Evolutionary conservation across 2,329 filamentous ascomycete genomes (phyloP).

Genomic region (Metarhizium sp.): DNA sequence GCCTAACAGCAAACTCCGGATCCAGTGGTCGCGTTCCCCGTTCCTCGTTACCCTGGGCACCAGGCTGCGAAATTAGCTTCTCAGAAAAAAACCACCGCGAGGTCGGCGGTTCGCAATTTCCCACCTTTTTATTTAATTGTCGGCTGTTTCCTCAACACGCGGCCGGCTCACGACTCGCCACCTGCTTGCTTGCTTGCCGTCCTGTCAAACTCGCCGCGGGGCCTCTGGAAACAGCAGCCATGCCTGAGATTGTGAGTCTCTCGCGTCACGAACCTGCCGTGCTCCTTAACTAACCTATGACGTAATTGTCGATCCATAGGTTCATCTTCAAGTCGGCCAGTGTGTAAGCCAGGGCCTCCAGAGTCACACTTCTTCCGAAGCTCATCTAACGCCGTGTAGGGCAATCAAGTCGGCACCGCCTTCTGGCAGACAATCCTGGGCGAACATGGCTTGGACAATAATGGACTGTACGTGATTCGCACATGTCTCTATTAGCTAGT

Average conservation of each 20-base stretch:
- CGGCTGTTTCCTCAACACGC: not conserved
- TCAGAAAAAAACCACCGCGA: not conserved
- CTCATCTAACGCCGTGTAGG: slow-evolving; percentile 46
- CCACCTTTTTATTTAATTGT: not conserved
- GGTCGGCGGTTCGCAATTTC: not conserved
- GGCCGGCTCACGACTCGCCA: not conserved
- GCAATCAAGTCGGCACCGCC: slow-evolving; percentile 99
- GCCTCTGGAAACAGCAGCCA: not conserved
- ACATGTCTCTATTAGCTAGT: no score
- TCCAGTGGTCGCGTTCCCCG: not conserved
- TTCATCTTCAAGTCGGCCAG: slow-evolving; percentile 99
- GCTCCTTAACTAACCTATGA: slow-evolving; percentile 34
- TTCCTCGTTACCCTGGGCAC: not conserved
- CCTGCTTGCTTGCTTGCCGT: not conserved
- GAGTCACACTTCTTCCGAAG: slow-evolving; percentile 1
- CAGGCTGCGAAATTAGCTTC: slow-evolving; percentile 2
- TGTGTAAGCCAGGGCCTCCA: slow-evolving; percentile 61
- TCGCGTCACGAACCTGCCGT: not conserved
- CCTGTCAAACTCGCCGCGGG: not conserved
- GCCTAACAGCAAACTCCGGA: not conserved
- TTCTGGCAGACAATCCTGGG: slow-evolving; percentile 91
- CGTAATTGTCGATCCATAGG: slow-evolving; percentile 49
- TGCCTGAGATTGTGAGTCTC: slow-evolving; percentile 9
- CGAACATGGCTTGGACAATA: slow-evolving; percentile 93
- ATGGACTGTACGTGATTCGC: slow-evolving; percentile 50